phyloP scores from a whole-genome alignment of 2,329 filamentous ascomycete species.

The Eutypella sp. region DNA sequence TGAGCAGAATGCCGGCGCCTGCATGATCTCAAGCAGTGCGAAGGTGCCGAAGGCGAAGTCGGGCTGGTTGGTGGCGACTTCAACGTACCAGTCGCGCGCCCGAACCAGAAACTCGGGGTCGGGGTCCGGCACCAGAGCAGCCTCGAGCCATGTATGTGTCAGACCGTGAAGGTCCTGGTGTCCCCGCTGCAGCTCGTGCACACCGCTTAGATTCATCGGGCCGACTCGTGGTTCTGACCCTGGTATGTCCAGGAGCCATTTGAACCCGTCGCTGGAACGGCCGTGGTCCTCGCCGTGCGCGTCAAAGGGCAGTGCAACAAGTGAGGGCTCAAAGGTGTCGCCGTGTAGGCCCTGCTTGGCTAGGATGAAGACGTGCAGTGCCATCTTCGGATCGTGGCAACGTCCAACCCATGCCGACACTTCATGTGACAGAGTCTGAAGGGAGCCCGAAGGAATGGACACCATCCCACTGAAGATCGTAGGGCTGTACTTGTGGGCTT shows the following conservation, averaged over 20 bases:
- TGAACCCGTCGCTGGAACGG: not conserved
- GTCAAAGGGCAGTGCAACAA: not conserved
- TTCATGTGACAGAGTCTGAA: not conserved
- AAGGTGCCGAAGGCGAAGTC: slow-evolving; percentile 1
- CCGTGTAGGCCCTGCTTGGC: slow-evolving; percentile 1
- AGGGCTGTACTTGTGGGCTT: not conserved
- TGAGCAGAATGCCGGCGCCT: slow-evolving; percentile 1
- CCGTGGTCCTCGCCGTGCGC: slow-evolving; percentile 1
- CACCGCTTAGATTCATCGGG: not conserved
- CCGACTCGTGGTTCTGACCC: not conserved
- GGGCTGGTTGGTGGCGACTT: not conserved
- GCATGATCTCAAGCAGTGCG: slow-evolving; percentile 1
- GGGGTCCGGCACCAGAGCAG: not conserved
- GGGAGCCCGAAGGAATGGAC: not conserved
- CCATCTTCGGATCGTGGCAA: slow-evolving; percentile 1
- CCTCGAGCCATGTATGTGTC: slow-evolving; percentile 1
- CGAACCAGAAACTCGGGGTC: not conserved
- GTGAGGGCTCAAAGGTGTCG: not conserved
- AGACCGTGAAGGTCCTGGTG: not conserved
- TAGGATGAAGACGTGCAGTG: not conserved
- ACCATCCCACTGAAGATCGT: slow-evolving; percentile 1
- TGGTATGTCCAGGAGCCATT: slow-evolving; percentile 2
- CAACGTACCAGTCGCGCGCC: slow-evolving; percentile 1
- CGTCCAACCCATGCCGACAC: not conserved
- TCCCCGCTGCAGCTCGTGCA: slow-evolving; percentile 1